phyloP scores from a whole-genome alignment of 2,329 filamentous ascomycete genomes.

The Ceratocystis cacaofunesta region DNA sequence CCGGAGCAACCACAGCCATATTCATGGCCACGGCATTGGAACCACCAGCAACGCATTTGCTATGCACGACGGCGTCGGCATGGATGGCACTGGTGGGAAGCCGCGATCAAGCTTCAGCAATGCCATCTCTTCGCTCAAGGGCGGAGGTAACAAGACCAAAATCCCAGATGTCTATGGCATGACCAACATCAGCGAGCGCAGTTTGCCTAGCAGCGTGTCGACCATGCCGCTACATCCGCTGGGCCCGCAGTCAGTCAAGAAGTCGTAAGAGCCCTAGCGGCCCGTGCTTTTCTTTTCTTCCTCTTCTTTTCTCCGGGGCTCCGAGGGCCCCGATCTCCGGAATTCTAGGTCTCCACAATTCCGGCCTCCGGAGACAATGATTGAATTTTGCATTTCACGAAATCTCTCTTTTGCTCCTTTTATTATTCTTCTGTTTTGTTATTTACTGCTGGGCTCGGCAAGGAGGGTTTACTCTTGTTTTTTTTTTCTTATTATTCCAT shows the following conservation, averaged over 20 bases:
- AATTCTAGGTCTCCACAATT: background rate
- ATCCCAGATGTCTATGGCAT: slow-evolving; percentile 16
- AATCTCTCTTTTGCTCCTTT: too few species aligned
- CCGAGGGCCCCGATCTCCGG: background rate
- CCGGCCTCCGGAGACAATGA: too few species aligned
- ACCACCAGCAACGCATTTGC: slow-evolving; percentile 11
- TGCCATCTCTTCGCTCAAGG: slow-evolving; percentile 3
- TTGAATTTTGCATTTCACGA: too few species aligned
- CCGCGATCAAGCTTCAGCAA: slow-evolving; percentile 13
- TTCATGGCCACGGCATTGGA: slow-evolving; percentile 1
- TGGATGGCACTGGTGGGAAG: slow-evolving; percentile 1
- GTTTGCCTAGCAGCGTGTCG: slow-evolving; percentile 12
- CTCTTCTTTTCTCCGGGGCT: background rate
- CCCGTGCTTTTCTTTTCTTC: background rate
- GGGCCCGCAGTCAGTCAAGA: slow-evolving; percentile 9
- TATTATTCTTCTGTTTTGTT: too few species aligned
- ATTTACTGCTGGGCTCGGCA: too few species aligned
- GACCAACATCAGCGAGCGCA: slow-evolving; percentile 16
- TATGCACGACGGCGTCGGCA: background rate
- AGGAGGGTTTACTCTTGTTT: too few species aligned
- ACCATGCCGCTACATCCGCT: slow-evolving; percentile 15
- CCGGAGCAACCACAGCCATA: background rate
- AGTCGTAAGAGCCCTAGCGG: background rate
- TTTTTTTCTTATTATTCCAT: too few species aligned
- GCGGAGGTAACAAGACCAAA: slow-evolving; percentile 10